A percentile compares a stretch with the other conserved stretches of the same genome.
These are phyloP conservation scores for Globisporangium megalacanthum DNA, from an alignment of 352 stramenopile genomes.

Conservation along the genomic window DNA sequence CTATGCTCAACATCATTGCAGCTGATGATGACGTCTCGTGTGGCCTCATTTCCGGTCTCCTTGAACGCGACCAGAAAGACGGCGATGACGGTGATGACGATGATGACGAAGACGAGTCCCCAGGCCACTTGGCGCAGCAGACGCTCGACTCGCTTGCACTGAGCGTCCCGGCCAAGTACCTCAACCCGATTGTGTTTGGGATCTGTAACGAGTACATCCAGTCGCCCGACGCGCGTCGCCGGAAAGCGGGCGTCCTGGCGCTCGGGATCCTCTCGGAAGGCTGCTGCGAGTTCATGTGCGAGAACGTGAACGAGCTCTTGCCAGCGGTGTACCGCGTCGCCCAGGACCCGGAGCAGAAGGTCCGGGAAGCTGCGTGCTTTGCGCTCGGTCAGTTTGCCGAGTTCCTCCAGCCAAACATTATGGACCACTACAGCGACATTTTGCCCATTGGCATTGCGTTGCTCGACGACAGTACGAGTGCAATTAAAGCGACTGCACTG, in stretches of 20 bases:
- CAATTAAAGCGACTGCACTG: constrained; percentile 94
- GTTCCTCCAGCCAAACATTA: constrained; percentile 97
- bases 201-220: constrained; percentile 89
- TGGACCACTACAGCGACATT: constrained; percentile 93
- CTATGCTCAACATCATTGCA: constrained; percentile 82
- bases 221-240: constrained; percentile 82
- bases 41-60: constrained; percentile 76
- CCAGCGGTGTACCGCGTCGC: constrained; percentile 89
- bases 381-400: constrained; percentile 97
- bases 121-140: constrained; percentile 78
- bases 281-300: constrained; percentile 92
- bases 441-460: constrained; percentile 94
- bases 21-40: constrained; percentile 73
- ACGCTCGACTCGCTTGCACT: constrained; percentile 81
- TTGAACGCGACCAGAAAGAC: constrained; percentile 59
- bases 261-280: constrained; percentile 97
- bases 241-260: constrained; percentile 95
- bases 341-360: constrained; percentile 89
- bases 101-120: constrained; percentile 76
- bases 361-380: constrained; percentile 97
- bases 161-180: constrained; percentile 76
- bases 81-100: constrained; percentile 61
- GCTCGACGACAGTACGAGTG: constrained; percentile 91
- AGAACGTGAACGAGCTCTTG: constrained; percentile 92
- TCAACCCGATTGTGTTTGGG: constrained; percentile 71